These are phyloP conservation scores for Quercus tomentella DNA, from an alignment of 331 rosid genomes.

Conservation along the genomic window DNA sequence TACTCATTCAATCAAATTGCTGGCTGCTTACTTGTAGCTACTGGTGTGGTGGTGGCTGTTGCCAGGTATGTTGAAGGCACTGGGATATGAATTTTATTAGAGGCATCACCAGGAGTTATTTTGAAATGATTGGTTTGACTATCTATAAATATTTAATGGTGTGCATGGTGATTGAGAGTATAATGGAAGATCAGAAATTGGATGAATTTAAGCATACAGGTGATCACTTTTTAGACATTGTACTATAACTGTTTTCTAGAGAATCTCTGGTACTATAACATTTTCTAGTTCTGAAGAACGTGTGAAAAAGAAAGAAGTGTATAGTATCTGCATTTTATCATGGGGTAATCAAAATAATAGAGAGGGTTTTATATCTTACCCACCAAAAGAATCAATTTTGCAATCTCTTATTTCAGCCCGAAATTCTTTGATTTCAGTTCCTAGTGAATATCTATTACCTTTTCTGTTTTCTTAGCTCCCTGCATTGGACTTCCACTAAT, in stretches of 20 bases:
- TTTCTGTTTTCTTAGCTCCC: background rate
- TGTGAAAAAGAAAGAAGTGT: background rate
- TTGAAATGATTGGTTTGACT: background rate
- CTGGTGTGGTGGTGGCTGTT: conserved; percentile 75
- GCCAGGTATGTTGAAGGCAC: conserved; percentile 49
- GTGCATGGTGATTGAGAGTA: background rate
- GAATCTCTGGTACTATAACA: background rate
- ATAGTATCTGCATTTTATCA: background rate
- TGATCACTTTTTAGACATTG: background rate
- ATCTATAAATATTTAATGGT: background rate
- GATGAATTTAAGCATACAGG: background rate
- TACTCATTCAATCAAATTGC: conserved; percentile 65
- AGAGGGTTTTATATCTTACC: background rate
- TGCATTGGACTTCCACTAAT: background rate
- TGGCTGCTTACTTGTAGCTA: conserved; percentile 78
- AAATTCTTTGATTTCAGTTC: background rate
- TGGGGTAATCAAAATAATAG: background rate
- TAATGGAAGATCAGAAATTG: background rate
- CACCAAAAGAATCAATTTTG: background rate
- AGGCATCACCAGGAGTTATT: background rate
- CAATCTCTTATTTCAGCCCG: background rate
- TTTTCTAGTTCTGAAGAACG: background rate
- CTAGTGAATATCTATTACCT: background rate
- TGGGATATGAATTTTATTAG: background rate
- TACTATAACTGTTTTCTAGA: background rate